Conservation (phyloP, 495 filamentous ascomycete species). For the Sordaria brevicollis region DNA sequence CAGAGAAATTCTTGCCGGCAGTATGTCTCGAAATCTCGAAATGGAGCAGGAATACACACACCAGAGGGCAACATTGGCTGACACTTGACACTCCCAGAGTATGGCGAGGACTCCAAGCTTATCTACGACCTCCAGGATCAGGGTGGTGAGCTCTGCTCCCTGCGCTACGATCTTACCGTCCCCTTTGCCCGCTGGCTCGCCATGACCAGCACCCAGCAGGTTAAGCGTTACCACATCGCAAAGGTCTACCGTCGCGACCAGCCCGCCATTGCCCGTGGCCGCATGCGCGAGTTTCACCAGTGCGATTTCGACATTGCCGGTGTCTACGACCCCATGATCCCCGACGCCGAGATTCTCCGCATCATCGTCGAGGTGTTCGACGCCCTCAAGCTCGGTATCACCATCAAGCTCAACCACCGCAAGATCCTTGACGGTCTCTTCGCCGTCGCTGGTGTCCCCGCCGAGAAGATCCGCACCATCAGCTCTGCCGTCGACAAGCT, state of each 20-base stretch:
- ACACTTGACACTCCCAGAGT: slow-evolving; percentile 49
- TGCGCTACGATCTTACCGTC: slow-evolving; percentile 87
- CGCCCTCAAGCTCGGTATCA: slow-evolving; percentile 54
- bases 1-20: slow-evolving; percentile 63
- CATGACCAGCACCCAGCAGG: slow-evolving; percentile 68
- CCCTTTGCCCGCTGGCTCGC: slow-evolving; percentile 90
- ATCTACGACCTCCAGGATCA: slow-evolving; percentile 88
- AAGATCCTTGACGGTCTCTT: slow-evolving; percentile 93
- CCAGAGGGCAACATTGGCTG: slow-evolving; percentile 68
- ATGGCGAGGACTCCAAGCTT: slow-evolving; percentile 78
- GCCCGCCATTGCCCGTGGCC: slow-evolving; percentile 42
- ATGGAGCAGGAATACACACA: not conserved
- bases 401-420: slow-evolving; percentile 91
- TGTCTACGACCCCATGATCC: slow-evolving; percentile 82
- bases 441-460: slow-evolving; percentile 78
- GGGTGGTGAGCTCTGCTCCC: slow-evolving; percentile 71
- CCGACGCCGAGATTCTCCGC: slow-evolving; percentile 84
- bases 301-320: slow-evolving; percentile 97
- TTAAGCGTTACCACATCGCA: slow-evolving; percentile 87
- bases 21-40: not conserved
- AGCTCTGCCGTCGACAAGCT: slow-evolving; percentile 91
- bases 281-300: slow-evolving; percentile 96
- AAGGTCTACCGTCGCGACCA: slow-evolving; percentile 58
- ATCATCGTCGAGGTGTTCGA: slow-evolving; percentile 84
- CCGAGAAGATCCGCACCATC: slow-evolving; percentile 75